Percentiles rank a stretch among this genome's conserved stretches.
Conservation (phyloP, 192 early-diverging fungal genomes). For the Gonapodya sp. region DNA sequence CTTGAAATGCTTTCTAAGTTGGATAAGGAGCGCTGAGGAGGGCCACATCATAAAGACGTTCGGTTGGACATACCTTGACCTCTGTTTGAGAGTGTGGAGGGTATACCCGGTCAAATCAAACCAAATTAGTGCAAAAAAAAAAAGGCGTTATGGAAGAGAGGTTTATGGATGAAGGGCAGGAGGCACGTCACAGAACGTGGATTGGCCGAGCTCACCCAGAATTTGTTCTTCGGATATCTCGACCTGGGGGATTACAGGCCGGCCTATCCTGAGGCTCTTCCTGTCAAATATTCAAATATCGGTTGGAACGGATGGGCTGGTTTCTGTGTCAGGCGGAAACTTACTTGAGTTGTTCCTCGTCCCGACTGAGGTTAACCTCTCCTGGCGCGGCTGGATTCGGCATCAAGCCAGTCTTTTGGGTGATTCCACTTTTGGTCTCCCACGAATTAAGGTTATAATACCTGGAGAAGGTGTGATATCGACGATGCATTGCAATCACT, state of each 20-base stretch:
- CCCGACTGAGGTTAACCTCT: neutral
- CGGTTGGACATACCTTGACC: neutral
- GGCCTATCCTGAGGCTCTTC: neutral
- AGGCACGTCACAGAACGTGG: neutral
- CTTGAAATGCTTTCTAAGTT: neutral
- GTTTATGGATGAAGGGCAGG: too few relatives aligned
- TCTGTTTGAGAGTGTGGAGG: neutral
- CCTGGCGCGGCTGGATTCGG: neutral
- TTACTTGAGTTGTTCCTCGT: neutral
- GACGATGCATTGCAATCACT: too few relatives aligned
- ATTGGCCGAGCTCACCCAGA: too few relatives aligned
- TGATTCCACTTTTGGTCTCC: neutral
- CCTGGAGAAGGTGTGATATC: too few relatives aligned
- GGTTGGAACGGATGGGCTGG: neutral
- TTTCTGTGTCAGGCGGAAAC: neutral
- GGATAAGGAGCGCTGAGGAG: too few relatives aligned
- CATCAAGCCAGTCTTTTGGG: neutral
- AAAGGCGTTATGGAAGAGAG: too few relatives aligned
- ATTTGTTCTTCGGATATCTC: neutral
- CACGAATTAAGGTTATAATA: neutral
- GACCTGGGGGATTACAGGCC: neutral
- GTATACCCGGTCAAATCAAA: neutral
- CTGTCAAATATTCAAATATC: neutral
- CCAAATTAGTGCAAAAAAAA: too few relatives aligned
- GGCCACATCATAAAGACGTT: neutral